phyloP scores from a whole-genome alignment of 352 stramenopile species.

The Phytophthora sansomeana region DNA sequence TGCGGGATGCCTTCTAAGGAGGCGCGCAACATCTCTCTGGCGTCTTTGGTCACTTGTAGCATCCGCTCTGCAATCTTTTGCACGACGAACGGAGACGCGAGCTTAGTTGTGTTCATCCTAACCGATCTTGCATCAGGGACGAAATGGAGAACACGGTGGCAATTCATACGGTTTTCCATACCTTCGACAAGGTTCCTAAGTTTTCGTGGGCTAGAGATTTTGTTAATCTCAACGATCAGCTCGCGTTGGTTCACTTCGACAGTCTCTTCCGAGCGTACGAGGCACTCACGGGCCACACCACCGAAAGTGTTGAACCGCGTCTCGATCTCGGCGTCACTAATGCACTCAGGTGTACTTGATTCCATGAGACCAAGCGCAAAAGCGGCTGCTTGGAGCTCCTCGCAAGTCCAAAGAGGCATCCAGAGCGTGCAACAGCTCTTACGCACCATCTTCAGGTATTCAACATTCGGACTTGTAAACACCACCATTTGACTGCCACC shows the following conservation, averaged over 20 bases:
- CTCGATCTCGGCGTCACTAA: neutral
- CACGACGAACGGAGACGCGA: conserved; percentile 17
- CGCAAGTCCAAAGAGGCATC: conserved; percentile 15
- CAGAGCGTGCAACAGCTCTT: neutral
- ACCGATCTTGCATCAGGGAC: neutral
- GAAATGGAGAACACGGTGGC: conserved; percentile 1
- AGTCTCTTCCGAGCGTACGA: neutral
- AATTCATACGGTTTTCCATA: neutral
- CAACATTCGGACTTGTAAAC: conserved; percentile 3
- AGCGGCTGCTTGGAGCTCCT: conserved; percentile 8
- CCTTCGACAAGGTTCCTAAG: neutral
- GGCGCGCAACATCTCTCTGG: neutral
- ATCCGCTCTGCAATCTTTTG: neutral
- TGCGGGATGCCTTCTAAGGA: no score
- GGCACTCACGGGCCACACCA: neutral
- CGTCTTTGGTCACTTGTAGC: neutral
- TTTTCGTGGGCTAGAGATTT: neutral
- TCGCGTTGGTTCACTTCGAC: neutral
- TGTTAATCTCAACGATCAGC: neutral
- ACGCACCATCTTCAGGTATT: neutral
- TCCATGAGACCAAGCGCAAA: neutral
- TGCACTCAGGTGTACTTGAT: no score
- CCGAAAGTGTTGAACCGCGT: conserved; percentile 5
- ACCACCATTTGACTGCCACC: neutral
- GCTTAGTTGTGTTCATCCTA: neutral